phyloP scores from a whole-genome alignment of 2,329 filamentous ascomycete species.

The Neoascochyta sp. region DNA sequence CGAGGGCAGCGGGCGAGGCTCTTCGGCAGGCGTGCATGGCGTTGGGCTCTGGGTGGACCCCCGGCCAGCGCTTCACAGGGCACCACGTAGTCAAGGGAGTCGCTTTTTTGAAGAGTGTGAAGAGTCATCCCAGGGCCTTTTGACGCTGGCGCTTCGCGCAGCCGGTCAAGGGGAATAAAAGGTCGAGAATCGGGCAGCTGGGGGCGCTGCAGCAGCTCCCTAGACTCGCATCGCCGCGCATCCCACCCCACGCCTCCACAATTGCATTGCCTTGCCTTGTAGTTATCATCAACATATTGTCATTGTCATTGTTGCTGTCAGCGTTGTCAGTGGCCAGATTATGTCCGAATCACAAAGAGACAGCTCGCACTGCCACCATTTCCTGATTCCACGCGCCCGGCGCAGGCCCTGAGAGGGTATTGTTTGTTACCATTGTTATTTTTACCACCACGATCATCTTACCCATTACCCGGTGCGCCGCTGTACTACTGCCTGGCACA shows the following conservation, averaged over 20 bases:
- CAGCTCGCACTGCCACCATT: no score
- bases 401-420: conserved; percentile 27
- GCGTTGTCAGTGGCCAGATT: conserved; percentile 19
- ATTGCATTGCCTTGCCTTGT: no score
- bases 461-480: no score
- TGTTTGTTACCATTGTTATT: no score
- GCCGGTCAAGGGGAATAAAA: conserved; percentile 7
- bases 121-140: no score
- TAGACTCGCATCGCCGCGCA: conserved; percentile 2
- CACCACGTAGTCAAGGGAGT: conserved; percentile 17
- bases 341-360: conserved; percentile 31
- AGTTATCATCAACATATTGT: conserved; percentile 7
- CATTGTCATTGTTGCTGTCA: conserved; percentile 5
- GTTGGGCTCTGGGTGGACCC: conserved; percentile 14
- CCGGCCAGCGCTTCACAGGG: conserved; percentile 11
- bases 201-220: conserved; percentile 3
- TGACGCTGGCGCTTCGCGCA: background rate
- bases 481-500: no score
- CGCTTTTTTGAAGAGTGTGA: conserved; percentile 2
- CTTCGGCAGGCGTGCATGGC: conserved; percentile 9
- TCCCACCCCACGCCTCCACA: background rate
- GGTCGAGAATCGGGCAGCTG: conserved; percentile 4
- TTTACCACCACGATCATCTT: no score
- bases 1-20: conserved; percentile 14
- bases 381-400: conserved; percentile 35